Evolutionary conservation across 306 rosid genomes (phyloP).

Genomic region (Cucurbita pepo): DNA sequence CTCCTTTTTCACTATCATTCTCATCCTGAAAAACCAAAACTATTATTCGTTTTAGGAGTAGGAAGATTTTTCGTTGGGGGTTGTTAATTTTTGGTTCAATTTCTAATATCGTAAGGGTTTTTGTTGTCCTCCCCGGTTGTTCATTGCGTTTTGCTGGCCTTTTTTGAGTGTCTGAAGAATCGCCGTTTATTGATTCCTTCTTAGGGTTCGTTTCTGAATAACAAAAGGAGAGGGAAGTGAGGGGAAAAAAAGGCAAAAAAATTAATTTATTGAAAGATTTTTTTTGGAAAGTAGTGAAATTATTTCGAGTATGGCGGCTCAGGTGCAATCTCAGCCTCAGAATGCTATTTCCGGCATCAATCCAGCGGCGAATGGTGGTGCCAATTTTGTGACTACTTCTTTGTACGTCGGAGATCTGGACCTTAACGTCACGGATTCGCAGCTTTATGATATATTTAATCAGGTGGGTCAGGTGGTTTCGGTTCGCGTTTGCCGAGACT

Average conservation of each 20-base stretch:
- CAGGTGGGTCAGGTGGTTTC: constrained; percentile 25
- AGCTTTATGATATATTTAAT: constrained; percentile 21
- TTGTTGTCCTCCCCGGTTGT: neutral
- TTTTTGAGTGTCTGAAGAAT: constrained; percentile 5
- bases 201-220: constrained; percentile 5
- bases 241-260: neutral
- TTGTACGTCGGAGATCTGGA: constrained; percentile 27
- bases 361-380: constrained; percentile 15
- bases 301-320: constrained; percentile 14
- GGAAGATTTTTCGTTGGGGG: neutral
- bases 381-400: constrained; percentile 14
- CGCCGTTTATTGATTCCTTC: neutral
- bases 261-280: neutral
- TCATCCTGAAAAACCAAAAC: neutral
- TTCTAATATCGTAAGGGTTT: neutral
- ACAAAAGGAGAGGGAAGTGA: constrained; percentile 7
- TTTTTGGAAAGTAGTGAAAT: neutral
- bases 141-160: neutral
- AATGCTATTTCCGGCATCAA: neutral
- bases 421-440: constrained; percentile 12
- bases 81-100: neutral
- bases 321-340: constrained; percentile 13
- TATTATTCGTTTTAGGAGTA: neutral
- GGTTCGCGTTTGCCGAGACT: constrained; percentile 23
- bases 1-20: neutral